Evolutionary conservation across 2,329 filamentous ascomycete species (phyloP).

Genomic region (Ceratocystis alfenasii): DNA sequence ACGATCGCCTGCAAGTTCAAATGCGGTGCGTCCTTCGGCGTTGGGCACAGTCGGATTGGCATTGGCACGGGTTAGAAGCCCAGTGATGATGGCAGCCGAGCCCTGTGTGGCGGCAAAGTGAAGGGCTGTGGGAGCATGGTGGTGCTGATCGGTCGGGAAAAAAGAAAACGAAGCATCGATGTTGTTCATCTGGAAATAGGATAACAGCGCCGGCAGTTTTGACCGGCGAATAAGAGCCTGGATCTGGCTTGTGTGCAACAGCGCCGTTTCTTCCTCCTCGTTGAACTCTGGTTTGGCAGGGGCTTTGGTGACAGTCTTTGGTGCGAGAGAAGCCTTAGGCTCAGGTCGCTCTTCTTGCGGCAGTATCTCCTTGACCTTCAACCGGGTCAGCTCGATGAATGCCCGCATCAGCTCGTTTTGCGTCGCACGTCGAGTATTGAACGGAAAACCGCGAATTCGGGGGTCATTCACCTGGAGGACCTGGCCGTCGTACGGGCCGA

Average conservation of each 20-base stretch:
- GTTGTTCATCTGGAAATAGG: conserved; percentile 68
- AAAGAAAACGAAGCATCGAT: conserved; percentile 64
- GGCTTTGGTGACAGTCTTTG: conserved; percentile 37
- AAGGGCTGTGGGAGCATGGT: conserved; percentile 71
- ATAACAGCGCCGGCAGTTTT: conserved; percentile 74
- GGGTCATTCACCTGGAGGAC: conserved; percentile 68
- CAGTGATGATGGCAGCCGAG: conserved; percentile 61
- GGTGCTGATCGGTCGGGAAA: conserved; percentile 55
- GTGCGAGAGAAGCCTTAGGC: conserved; percentile 29
- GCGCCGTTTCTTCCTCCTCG: conserved; percentile 71
- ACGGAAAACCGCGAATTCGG: conserved; percentile 77
- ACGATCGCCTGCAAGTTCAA: conserved; percentile 77
- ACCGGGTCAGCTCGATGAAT: conserved; percentile 82
- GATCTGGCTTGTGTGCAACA: conserved; percentile 78
- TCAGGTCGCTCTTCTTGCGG: conserved; percentile 43
- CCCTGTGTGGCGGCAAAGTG: conserved; percentile 79
- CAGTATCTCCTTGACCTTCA: conserved; percentile 72
- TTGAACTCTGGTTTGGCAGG: conserved; percentile 52
- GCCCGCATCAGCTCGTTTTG: conserved; percentile 89
- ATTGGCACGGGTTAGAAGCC: conserved; percentile 60
- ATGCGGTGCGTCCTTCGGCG: conserved; percentile 68
- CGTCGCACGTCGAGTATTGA: conserved; percentile 81
- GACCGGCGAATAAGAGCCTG: conserved; percentile 79
- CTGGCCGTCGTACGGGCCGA: conserved; percentile 83
- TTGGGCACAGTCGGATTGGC: conserved; percentile 63